A percentile compares a stretch with the other conserved stretches of the same genome.
Conservation (phyloP, 176 grass and related monocot species). For the Carex cristatella region DNA sequence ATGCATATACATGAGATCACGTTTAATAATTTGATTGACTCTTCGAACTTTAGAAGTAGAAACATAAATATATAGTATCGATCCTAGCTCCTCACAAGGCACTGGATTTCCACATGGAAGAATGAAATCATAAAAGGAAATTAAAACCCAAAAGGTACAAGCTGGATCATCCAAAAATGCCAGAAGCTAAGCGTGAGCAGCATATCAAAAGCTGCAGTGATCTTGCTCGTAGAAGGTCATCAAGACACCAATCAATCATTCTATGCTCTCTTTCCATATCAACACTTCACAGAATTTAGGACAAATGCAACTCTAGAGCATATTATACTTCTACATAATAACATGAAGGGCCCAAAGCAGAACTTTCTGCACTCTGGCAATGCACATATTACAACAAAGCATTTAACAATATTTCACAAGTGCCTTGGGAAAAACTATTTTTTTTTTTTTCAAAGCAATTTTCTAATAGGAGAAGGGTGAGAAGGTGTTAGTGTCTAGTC, state of each 20-base stretch:
- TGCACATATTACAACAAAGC: neutral
- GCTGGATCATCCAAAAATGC: too few relatives aligned
- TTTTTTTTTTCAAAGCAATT: neutral
- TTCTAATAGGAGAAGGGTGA: neutral
- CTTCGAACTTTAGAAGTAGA: too few relatives aligned
- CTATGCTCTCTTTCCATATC: neutral
- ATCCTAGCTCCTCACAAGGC: too few relatives aligned
- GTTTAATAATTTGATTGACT: too few relatives aligned
- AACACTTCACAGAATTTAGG: neutral
- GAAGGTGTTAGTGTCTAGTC: conserved; percentile 2
- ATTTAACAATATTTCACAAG: neutral
- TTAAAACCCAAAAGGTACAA: too few relatives aligned
- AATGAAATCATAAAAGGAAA: too few relatives aligned
- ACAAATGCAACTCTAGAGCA: neutral
- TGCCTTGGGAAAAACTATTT: neutral
- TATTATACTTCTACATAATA: neutral
- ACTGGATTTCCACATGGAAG: too few relatives aligned
- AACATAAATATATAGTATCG: too few relatives aligned
- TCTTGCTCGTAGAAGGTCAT: neutral
- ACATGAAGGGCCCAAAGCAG: neutral
- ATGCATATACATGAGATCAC: too few relatives aligned
- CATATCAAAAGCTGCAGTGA: neutral
- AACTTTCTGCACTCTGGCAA: neutral
- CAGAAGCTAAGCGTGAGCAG: neutral
- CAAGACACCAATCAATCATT: neutral